These are phyloP conservation scores for Lentinula lateritia DNA, from an alignment of 768 basidiomycete genomes.

Conservation along the genomic window DNA sequence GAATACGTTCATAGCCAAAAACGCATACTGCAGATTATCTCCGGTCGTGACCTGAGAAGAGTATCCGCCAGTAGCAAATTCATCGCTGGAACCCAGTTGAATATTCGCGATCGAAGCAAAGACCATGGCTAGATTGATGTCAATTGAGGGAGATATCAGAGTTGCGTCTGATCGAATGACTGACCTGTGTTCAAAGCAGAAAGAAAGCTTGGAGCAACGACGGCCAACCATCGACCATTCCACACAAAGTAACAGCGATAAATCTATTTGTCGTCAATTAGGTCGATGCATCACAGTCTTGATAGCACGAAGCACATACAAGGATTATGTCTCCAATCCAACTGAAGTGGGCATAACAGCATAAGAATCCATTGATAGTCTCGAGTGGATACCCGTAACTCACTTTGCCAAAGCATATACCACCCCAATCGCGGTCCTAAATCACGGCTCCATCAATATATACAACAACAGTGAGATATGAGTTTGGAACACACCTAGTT, in stretches of 20 bases:
- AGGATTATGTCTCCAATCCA: not conserved
- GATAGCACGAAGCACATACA: not conserved
- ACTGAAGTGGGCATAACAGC: not conserved
- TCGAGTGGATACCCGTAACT: not conserved
- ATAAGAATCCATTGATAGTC: not conserved
- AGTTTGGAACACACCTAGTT: not conserved
- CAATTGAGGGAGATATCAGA: not conserved
- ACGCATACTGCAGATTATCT: slow-evolving; percentile 1
- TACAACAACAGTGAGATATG: not conserved
- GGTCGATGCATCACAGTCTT: not conserved
- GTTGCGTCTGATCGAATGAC: not conserved
- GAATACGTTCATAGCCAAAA: slow-evolving; percentile 4
- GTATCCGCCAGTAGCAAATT: not conserved
- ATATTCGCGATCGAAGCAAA: not conserved
- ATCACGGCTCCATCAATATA: not conserved
- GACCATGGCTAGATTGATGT: not conserved
- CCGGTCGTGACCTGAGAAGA: not conserved
- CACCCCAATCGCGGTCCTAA: slow-evolving; percentile 1
- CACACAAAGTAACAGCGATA: slow-evolving; percentile 6
- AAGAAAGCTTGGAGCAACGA: not conserved
- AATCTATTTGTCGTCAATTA: not conserved
- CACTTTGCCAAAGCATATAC: slow-evolving; percentile 1
- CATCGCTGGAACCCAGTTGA: not conserved
- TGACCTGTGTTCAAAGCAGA: not conserved
- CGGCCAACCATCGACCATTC: not conserved